Conservation (phyloP, 768 basidiomycete genomes). For the Suillus paluster region DNA sequence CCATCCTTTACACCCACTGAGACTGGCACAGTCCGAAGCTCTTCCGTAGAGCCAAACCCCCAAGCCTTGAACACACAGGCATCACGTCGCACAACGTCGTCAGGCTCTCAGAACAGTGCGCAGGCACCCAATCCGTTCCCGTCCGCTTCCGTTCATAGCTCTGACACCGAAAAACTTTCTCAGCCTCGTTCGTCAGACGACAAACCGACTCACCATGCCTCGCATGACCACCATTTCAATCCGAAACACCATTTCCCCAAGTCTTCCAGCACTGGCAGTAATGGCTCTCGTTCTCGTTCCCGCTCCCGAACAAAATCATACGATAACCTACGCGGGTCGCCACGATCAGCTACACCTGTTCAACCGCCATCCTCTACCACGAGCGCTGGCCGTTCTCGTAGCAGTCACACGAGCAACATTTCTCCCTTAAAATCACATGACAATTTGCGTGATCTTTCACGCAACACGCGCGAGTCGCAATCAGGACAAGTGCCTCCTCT, state of each 20-base stretch:
- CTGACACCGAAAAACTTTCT: slow-evolving; percentile 17
- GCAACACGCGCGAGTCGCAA: not conserved
- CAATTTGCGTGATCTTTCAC: not conserved
- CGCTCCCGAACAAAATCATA: slow-evolving; percentile 26
- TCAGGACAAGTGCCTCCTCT: not conserved
- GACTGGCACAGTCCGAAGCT: slow-evolving; percentile 22
- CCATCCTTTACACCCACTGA: slow-evolving; percentile 23
- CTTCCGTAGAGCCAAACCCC: slow-evolving; percentile 19
- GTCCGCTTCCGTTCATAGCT: slow-evolving; percentile 17
- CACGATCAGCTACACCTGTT: slow-evolving; percentile 12
- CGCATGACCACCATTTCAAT: slow-evolving; percentile 16
- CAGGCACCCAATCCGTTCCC: slow-evolving; percentile 15
- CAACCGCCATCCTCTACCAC: not conserved
- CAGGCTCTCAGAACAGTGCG: slow-evolving; percentile 33
- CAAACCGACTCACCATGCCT: slow-evolving; percentile 12
- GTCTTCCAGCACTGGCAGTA: slow-evolving; percentile 14
- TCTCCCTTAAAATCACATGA: slow-evolving; percentile 4
- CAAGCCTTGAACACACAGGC: slow-evolving; percentile 26
- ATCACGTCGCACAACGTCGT: slow-evolving; percentile 36
- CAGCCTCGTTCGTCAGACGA: slow-evolving; percentile 12
- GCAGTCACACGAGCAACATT: not conserved
- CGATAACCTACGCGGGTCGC: slow-evolving; percentile 26
- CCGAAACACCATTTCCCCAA: slow-evolving; percentile 21
- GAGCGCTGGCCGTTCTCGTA: slow-evolving; percentile 13
- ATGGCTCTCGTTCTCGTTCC: slow-evolving; percentile 20